These are phyloP conservation scores for Fistulifera solaris DNA, from an alignment of 108 stramenopile genomes.

Conservation along the genomic window DNA sequence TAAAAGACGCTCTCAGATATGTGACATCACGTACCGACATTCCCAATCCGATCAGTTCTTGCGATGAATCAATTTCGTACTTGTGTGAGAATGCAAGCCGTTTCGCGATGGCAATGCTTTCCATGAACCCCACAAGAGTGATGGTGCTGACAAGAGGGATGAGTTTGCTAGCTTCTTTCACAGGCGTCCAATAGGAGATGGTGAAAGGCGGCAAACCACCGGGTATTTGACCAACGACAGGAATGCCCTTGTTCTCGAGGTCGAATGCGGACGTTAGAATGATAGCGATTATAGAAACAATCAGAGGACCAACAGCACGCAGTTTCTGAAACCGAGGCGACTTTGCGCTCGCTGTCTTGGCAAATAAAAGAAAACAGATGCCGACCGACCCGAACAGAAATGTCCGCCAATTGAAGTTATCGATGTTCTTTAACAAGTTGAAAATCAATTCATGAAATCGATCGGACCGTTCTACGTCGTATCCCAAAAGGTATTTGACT, in stretches of 20 bases:
- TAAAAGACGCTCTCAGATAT: too few relatives aligned
- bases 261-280: slow-evolving; percentile 18
- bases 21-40: slow-evolving; percentile 5
- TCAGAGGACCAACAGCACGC: slow-evolving; percentile 35
- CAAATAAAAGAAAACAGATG: slow-evolving; percentile 18
- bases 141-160: slow-evolving; percentile 26
- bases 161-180: slow-evolving; percentile 28
- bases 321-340: slow-evolving; percentile 31
- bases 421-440: slow-evolving; percentile 31
- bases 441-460: slow-evolving; percentile 28
- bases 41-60: slow-evolving; percentile 73
- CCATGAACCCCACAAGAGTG: slow-evolving; percentile 68
- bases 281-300: slow-evolving; percentile 36
- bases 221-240: slow-evolving; percentile 56
- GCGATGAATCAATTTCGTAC: slow-evolving; percentile 59
- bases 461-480: slow-evolving; percentile 24
- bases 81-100: slow-evolving; percentile 47
- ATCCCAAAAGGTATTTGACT: slow-evolving; percentile 75
- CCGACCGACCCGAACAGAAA: slow-evolving; percentile 38
- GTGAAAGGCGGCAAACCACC: slow-evolving; percentile 46
- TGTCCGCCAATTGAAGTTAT: slow-evolving; percentile 47
- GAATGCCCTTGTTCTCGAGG: slow-evolving; percentile 39
- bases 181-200: slow-evolving; percentile 13
- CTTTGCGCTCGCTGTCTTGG: slow-evolving; percentile 28
- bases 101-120: slow-evolving; percentile 78